Percentiles rank a stretch among this genome's conserved stretches.
Conservation (phyloP, 106 monocot species). For the Posidonia australis region DNA sequence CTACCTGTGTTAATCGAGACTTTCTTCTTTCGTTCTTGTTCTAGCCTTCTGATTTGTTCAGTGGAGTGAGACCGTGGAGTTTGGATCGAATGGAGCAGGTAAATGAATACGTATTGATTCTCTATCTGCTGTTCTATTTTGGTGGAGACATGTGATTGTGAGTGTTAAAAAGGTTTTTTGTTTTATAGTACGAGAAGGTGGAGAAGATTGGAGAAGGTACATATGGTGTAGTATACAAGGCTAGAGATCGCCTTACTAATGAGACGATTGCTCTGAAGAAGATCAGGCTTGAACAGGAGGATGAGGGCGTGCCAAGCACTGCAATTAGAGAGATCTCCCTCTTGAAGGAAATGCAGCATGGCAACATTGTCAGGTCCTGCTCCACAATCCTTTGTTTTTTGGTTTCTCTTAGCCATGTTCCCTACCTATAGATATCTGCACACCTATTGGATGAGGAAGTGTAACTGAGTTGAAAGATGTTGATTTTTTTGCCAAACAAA, state of each 20-base stretch:
- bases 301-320: conserved; percentile 30
- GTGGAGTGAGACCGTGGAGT: background rate
- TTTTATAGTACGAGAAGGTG: conserved; percentile 57
- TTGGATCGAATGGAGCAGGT: conserved; percentile 7
- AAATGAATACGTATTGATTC: background rate
- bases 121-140: background rate
- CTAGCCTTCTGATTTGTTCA: background rate
- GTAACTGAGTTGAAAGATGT: too few species aligned
- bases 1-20: background rate
- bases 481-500: too few species aligned
- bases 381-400: background rate
- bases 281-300: conserved; percentile 31
- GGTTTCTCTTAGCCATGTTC: background rate
- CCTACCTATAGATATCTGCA: too few species aligned
- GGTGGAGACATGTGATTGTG: background rate
- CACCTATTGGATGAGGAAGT: too few species aligned
- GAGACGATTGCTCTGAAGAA: conserved; percentile 33
- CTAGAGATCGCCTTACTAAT: conserved; percentile 23
- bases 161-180: background rate
- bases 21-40: background rate
- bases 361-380: conserved; percentile 24
- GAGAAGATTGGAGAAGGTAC: conserved; percentile 64
- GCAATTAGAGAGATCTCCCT: conserved; percentile 34
- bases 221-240: conserved; percentile 76
- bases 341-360: conserved; percentile 36